Conservation (phyloP, 2,329 filamentous ascomycete genomes). For the Hymenoscyphus scutula region DNA sequence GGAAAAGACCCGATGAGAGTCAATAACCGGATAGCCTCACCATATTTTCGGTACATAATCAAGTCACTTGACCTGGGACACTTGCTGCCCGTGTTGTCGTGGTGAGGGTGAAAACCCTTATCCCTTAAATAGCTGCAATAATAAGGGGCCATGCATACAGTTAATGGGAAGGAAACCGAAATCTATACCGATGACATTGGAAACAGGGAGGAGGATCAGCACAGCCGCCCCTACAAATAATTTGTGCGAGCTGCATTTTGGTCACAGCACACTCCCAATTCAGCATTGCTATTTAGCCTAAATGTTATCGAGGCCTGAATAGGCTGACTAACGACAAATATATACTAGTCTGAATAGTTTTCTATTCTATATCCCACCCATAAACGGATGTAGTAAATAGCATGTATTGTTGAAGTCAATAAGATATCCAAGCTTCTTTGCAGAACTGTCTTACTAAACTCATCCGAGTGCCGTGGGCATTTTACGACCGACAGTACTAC, state of each 20-base stretch:
- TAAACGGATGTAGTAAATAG: no score
- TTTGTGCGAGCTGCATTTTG: not conserved
- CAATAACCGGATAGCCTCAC: no score
- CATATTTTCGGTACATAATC: not conserved
- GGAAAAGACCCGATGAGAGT: no score
- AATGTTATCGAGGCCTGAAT: not conserved
- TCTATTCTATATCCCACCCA: no score
- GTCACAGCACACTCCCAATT: not conserved
- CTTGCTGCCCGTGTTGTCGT: no score
- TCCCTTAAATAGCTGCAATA: not conserved
- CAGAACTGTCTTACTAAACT: no score
- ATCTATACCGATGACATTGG: not conserved
- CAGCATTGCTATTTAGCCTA: no score
- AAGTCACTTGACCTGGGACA: not conserved
- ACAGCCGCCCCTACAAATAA: not conserved
- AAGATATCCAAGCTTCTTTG: no score
- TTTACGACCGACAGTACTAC: conserved; percentile 7
- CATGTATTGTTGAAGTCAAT: no score
- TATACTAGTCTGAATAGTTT: no score
- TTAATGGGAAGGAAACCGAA: not conserved
- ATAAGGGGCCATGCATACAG: not conserved
- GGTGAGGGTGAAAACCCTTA: not conserved
- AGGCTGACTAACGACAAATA: no score
- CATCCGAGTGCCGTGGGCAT: not conserved
- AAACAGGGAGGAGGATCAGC: not conserved